phyloP scores from a whole-genome alignment of 2,329 filamentous ascomycete genomes.

The Blumeria graminis region DNA sequence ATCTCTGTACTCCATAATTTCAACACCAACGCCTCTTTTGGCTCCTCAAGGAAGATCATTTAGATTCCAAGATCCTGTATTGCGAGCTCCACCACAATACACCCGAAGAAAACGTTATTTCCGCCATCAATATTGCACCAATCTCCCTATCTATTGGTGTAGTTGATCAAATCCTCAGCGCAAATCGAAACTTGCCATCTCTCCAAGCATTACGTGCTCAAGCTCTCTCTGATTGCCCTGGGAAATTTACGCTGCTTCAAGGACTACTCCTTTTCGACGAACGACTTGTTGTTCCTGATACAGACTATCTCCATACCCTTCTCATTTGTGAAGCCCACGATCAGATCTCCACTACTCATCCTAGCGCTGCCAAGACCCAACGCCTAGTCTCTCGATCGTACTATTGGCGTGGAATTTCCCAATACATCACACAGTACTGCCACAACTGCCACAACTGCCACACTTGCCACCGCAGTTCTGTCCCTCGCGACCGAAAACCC shows the following conservation, averaged over 20 bases:
- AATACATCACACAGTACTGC: neutral
- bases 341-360: neutral
- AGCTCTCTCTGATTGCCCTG: neutral
- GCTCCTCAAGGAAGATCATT: neutral
- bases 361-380: neutral
- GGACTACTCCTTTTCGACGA: neutral
- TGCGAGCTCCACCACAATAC: neutral
- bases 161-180: neutral
- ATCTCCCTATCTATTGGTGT: neutral
- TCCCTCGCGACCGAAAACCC: conserved; percentile 1
- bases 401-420: neutral
- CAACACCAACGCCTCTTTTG: neutral
- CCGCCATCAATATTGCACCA: no score
- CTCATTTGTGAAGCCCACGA: conserved; percentile 1
- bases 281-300: neutral
- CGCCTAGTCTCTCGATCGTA: neutral
- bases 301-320: neutral
- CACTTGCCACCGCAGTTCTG: neutral
- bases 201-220: neutral
- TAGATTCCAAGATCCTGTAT: no score
- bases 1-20: no score
- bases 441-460: neutral
- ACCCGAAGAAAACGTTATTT: neutral
- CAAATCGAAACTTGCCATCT: neutral
- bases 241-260: neutral